Conservation (phyloP, 192 early-diverging fungal genomes). For the Podila verticillata region DNA sequence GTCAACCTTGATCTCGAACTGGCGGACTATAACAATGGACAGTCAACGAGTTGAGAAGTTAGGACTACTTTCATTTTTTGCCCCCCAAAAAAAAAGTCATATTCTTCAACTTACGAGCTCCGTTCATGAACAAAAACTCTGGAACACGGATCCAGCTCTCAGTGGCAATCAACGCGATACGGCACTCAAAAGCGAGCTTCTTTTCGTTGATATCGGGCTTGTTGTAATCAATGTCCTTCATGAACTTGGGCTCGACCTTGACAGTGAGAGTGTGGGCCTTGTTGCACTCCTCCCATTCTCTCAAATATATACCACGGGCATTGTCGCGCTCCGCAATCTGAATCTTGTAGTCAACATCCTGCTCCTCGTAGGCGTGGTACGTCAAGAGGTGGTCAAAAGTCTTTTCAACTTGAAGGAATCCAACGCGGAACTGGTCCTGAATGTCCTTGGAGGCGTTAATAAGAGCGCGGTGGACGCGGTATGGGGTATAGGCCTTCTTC, state of each 20-base stretch:
- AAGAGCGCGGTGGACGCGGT: constrained; percentile 83
- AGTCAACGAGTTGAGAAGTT: background rate
- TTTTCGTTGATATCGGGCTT: constrained; percentile 65
- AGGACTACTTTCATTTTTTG: too few relatives aligned
- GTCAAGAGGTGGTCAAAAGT: constrained; percentile 84
- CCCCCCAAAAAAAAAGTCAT: too few relatives aligned
- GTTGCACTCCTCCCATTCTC: constrained; percentile 78
- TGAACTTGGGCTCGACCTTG: constrained; percentile 67
- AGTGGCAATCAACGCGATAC: constrained; percentile 74
- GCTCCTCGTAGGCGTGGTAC: constrained; percentile 60
- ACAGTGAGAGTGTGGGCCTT: constrained; percentile 66
- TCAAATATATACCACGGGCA: constrained; percentile 89
- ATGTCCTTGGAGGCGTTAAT: constrained; percentile 79
- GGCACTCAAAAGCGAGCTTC: constrained; percentile 82
- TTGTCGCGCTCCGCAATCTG: constrained; percentile 46
- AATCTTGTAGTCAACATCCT: constrained; percentile 75
- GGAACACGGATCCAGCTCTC: constrained; percentile 83
- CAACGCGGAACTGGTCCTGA: constrained; percentile 79
- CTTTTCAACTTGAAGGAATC: constrained; percentile 88
- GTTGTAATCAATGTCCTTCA: constrained; percentile 66
- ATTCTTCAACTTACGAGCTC: constrained; percentile 53
- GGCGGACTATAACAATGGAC: constrained; percentile 38
- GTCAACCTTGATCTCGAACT: constrained; percentile 81
- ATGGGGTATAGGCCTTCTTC: constrained; percentile 77
- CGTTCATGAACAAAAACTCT: constrained; percentile 76